A percentile compares a stretch with the other conserved stretches of the same genome.
Conservation (phyloP, 2,329 filamentous ascomycete species). For the Diplocarpon mali region DNA sequence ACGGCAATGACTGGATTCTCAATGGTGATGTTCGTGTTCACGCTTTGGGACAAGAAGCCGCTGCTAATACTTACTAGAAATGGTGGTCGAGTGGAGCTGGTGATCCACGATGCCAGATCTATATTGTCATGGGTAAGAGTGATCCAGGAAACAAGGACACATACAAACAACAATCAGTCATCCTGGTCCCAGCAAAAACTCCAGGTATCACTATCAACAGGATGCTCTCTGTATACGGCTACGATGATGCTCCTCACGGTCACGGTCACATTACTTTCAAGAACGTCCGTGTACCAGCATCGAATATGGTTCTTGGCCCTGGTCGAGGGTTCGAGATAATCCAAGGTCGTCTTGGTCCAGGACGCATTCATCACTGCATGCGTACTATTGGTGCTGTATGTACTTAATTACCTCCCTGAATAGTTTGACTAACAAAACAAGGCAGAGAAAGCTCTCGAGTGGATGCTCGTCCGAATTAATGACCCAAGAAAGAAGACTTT, state of each 20-base stretch:
- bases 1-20: conserved; percentile 81
- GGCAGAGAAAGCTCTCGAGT: conserved; percentile 85
- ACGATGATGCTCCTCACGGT: conserved; percentile 95
- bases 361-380: conserved; percentile 97
- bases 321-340: conserved; percentile 97
- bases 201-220: conserved; percentile 86
- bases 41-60: neutral
- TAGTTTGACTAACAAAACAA: conserved; percentile 24
- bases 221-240: conserved; percentile 90
- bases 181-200: conserved; percentile 71
- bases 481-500: conserved; percentile 86
- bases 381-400: conserved; percentile 72
- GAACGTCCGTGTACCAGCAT: conserved; percentile 76
- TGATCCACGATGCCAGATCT: conserved; percentile 83
- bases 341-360: conserved; percentile 88
- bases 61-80: conserved; percentile 49
- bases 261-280: conserved; percentile 87
- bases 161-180: conserved; percentile 87
- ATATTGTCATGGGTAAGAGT: conserved; percentile 94
- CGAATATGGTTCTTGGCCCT: conserved; percentile 82
- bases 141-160: conserved; percentile 63
- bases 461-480: conserved; percentile 90
- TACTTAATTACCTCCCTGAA: neutral
- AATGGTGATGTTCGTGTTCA: conserved; percentile 62
- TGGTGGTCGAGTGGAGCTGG: conserved; percentile 98